phyloP scores from a whole-genome alignment of 139 green algal species.

The Edaphochlamys debaryana region DNA sequence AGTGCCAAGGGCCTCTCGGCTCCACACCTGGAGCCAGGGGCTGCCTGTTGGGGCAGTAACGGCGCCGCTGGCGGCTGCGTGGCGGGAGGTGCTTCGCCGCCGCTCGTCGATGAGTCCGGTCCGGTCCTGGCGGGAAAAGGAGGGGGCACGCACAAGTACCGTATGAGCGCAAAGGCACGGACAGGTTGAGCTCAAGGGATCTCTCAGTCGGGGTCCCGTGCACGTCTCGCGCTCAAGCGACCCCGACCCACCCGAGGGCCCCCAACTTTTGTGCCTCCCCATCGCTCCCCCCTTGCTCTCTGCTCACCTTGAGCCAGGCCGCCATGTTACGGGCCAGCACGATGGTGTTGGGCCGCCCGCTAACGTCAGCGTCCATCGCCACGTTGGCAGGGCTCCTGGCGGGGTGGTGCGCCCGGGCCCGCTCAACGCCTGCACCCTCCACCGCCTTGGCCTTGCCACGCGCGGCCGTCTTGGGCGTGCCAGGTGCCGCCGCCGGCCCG shows the following conservation, averaged over 20 bases:
- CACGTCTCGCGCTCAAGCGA: background rate
- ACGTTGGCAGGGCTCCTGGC: background rate
- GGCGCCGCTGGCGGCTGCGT: background rate
- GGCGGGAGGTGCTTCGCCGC: background rate
- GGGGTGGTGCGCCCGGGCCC: no score
- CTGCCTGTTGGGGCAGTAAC: background rate
- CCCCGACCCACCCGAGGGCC: no score
- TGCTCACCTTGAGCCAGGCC: constrained; percentile 1
- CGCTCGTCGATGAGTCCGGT: background rate
- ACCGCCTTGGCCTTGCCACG: no score
- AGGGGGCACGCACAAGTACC: background rate
- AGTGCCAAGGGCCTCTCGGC: no score
- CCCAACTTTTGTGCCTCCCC: no score
- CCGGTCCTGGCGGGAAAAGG: constrained; percentile 23
- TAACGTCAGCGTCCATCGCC: background rate
- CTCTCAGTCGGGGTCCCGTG: no score
- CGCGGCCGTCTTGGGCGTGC: no score
- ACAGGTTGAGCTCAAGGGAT: no score
- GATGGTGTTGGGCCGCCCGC: background rate
- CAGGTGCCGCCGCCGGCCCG: no score
- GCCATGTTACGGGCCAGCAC: background rate
- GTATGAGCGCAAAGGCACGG: background rate
- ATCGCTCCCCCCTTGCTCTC: no score
- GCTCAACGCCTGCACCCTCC: no score
- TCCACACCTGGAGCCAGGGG: background rate